Conservation (phyloP, 169 alveolate genomes). For the Cryptosporidium canis region DNA sequence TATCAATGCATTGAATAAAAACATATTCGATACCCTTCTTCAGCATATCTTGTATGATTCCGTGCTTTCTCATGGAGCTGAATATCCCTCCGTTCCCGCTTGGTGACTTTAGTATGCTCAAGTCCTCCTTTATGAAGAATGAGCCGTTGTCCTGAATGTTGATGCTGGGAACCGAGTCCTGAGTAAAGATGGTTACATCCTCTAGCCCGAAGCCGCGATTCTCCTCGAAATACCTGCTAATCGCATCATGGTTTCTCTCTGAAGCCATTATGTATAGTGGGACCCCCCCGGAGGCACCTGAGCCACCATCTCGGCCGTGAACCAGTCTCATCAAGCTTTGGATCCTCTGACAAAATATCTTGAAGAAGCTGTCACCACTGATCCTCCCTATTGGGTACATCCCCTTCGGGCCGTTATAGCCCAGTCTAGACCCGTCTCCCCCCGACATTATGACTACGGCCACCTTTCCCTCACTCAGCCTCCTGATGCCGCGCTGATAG, state of each 20-base stretch:
- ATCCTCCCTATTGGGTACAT: conserved; percentile 82
- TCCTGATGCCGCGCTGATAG: conserved; percentile 75
- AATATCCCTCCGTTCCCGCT: conserved; percentile 91
- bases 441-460: conserved; percentile 87
- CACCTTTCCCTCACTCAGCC: conserved; percentile 82
- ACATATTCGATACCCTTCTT: conserved; percentile 80
- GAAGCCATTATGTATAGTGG: conserved; percentile 87
- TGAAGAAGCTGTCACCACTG: conserved; percentile 81
- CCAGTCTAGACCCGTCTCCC: conserved; percentile 89
- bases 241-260: conserved; percentile 75
- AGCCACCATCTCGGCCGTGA: not conserved
- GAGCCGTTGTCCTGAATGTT: conserved; percentile 77
- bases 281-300: not conserved
- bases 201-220: conserved; percentile 84
- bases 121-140: conserved; percentile 75
- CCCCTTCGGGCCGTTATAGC: conserved; percentile 87
- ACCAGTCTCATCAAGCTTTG: conserved; percentile 77
- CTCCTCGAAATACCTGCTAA: conserved; percentile 77
- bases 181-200: conserved; percentile 81
- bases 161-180: conserved; percentile 84
- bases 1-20: conserved; percentile 84
- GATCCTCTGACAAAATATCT: conserved; percentile 81
- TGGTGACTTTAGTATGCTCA: conserved; percentile 79
- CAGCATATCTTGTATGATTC: conserved; percentile 77
- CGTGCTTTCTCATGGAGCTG: conserved; percentile 78